A percentile compares a stretch with the other conserved stretches of the same genome.
Evolutionary conservation across 164 flowering plant genomes (phyloP).

Genomic region (Piper longum): DNA sequence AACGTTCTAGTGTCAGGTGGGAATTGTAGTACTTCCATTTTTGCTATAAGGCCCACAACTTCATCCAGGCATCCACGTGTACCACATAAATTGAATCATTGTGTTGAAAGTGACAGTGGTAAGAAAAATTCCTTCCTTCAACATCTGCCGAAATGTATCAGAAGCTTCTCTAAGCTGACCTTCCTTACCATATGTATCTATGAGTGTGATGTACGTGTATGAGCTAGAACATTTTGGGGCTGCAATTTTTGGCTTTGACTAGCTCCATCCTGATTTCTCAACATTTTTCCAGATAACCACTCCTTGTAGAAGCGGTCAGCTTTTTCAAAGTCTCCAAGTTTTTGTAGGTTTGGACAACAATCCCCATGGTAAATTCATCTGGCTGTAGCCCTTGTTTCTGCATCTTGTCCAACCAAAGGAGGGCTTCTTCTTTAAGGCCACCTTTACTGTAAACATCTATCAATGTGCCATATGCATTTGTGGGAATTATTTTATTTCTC

Average conservation of each 20-base stretch:
- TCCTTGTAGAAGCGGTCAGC: constrained; percentile 66
- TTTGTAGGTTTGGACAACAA: constrained; percentile 66
- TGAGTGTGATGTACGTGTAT: constrained; percentile 62
- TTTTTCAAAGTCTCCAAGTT: constrained; percentile 61
- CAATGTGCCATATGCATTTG: constrained; percentile 74
- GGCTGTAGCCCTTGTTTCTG: constrained; percentile 56
- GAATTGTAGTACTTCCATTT: constrained; percentile 66
- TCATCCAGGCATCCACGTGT: constrained; percentile 62
- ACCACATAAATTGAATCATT: constrained; percentile 82
- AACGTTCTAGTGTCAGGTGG: constrained; percentile 81
- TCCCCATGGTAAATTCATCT: constrained; percentile 88
- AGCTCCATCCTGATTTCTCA: constrained; percentile 5
- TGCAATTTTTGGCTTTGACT: constrained; percentile 5
- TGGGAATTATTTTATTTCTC: constrained; percentile 28
- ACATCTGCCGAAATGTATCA: constrained; percentile 49
- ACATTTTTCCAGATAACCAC: constrained; percentile 41
- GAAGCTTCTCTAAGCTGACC: constrained; percentile 76
- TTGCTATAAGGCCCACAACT: constrained; percentile 48
- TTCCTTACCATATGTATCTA: constrained; percentile 84
- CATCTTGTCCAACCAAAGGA: constrained; percentile 66
- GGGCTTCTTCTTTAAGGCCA: constrained; percentile 57
- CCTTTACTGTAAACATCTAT: constrained; percentile 87
- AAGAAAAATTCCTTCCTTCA: constrained; percentile 54
- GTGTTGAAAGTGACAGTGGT: constrained; percentile 85
- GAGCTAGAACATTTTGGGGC: constrained; percentile 29